Conservation (phyloP, 805 yeast genomes). For the Cyberlindnera galapagoensis region DNA sequence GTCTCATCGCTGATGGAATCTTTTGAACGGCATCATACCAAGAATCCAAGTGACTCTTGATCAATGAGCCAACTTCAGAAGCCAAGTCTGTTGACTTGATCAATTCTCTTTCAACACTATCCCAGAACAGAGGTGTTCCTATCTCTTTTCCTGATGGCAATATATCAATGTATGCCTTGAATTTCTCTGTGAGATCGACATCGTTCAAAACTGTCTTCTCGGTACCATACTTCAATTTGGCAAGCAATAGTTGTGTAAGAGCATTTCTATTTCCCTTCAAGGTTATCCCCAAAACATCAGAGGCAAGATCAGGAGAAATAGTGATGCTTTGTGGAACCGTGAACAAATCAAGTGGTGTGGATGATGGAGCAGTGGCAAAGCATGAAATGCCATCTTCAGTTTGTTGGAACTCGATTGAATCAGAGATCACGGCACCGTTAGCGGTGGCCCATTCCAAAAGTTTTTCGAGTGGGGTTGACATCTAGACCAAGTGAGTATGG, state of each 20-base stretch:
- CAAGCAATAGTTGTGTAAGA: conserved; percentile 30
- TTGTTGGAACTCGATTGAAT: conserved; percentile 27
- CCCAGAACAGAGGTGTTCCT: conserved; percentile 67
- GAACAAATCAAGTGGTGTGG: conserved; percentile 23
- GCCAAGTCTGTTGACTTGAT: conserved; percentile 67
- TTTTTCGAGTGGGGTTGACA: conserved; percentile 2
- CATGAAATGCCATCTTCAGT: conserved; percentile 31
- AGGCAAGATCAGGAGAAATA: conserved; percentile 32
- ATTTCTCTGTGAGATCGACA: conserved; percentile 18
- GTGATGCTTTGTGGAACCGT: conserved; percentile 32
- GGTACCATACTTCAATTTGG: conserved; percentile 35
- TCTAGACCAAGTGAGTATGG: no score
- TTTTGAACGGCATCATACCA: conserved; percentile 38
- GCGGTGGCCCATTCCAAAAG: conserved; percentile 31
- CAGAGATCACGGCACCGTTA: conserved; percentile 33
- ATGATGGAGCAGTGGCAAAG: conserved; percentile 14
- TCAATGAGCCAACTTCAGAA: conserved; percentile 42
- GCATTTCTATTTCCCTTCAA: conserved; percentile 12
- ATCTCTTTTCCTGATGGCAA: conserved; percentile 40
- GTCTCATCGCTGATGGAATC: conserved; percentile 14
- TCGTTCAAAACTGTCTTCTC: conserved; percentile 12
- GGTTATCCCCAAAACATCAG: conserved; percentile 19
- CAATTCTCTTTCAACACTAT: conserved; percentile 38
- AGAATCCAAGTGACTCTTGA: conserved; percentile 45
- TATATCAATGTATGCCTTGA: conserved; percentile 39